These are phyloP conservation scores for Oemleria cerasiformis DNA, from an alignment of 306 rosid genomes.

Conservation along the genomic window DNA sequence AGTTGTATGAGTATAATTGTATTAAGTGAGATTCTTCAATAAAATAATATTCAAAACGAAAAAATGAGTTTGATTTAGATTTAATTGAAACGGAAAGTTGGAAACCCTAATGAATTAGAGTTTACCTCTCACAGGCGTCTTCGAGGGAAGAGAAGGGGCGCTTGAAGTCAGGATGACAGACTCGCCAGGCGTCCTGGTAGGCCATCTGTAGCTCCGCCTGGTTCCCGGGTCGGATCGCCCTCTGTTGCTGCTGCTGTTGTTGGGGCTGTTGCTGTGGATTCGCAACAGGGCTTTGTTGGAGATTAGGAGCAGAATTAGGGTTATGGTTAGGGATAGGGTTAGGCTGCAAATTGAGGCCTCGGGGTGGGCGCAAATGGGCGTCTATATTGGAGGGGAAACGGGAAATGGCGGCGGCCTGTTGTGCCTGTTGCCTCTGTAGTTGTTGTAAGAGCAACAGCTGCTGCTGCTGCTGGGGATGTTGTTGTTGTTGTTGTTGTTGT, in stretches of 20 bases:
- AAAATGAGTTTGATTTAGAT: background rate
- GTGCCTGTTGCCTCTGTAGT: constrained; percentile 53
- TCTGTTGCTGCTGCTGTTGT: constrained; percentile 45
- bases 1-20: background rate
- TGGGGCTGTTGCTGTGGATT: constrained; percentile 25
- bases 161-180: constrained; percentile 87
- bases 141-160: constrained; percentile 88
- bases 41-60: background rate
- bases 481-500: constrained; percentile 30
- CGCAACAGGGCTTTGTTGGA: constrained; percentile 48
- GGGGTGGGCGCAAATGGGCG: constrained; percentile 82
- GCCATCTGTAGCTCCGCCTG: constrained; percentile 93
- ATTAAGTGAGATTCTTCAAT: background rate
- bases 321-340: constrained; percentile 11
- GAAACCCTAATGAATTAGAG: background rate
- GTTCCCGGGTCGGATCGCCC: constrained; percentile 64
- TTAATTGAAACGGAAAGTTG: background rate
- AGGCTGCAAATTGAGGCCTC: constrained; percentile 57
- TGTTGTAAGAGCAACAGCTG: constrained; percentile 62
- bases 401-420: constrained; percentile 70
- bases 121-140: constrained; percentile 89
- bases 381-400: constrained; percentile 93
- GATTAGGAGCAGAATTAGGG: constrained; percentile 34
- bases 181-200: constrained; percentile 94
- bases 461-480: constrained; percentile 56